Evolutionary conservation across 2,329 filamentous ascomycete genomes (phyloP).

Genomic region (Colletotrichum sp.): DNA sequence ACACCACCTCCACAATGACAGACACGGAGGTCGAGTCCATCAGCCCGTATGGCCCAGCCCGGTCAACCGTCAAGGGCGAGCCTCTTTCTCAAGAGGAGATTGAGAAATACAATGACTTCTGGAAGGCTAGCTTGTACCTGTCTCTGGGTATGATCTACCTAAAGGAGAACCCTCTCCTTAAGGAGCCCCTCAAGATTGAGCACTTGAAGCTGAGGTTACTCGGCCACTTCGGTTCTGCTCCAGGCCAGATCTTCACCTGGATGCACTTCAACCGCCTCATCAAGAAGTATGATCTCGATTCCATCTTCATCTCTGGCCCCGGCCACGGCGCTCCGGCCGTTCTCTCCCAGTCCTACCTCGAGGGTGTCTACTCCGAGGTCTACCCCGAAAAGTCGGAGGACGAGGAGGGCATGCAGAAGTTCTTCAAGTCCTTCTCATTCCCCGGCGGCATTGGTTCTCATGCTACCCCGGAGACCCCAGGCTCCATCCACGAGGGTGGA

Average conservation of each 20-base stretch:
- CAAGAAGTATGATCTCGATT: conserved; percentile 78
- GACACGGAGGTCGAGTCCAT: conserved; percentile 57
- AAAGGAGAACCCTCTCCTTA: conserved; percentile 73
- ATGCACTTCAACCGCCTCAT: conserved; percentile 85
- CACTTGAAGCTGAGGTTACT: conserved; percentile 77
- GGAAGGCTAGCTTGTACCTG: conserved; percentile 76
- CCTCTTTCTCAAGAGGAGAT: conserved; percentile 72
- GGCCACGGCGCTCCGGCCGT: conserved; percentile 81
- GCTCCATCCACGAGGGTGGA: conserved; percentile 79
- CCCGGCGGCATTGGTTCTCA: conserved; percentile 80
- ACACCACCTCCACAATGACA: conserved; percentile 13
- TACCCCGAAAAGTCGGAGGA: conserved; percentile 77
- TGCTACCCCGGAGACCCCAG: conserved; percentile 79
- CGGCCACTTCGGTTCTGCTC: conserved; percentile 80
- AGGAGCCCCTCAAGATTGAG: conserved; percentile 69
- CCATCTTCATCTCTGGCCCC: conserved; percentile 76
- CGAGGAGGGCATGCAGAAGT: conserved; percentile 70
- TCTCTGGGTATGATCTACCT: conserved; percentile 84
- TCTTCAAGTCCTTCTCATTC: conserved; percentile 86
- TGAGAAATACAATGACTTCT: conserved; percentile 73
- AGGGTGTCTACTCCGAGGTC: conserved; percentile 78
- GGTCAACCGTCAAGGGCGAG: conserved; percentile 66
- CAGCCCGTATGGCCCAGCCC: conserved; percentile 67
- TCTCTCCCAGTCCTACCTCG: conserved; percentile 77
- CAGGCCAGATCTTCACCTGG: conserved; percentile 82